Conservation (phyloP, 805 yeast species). For the Pichia heedii region DNA sequence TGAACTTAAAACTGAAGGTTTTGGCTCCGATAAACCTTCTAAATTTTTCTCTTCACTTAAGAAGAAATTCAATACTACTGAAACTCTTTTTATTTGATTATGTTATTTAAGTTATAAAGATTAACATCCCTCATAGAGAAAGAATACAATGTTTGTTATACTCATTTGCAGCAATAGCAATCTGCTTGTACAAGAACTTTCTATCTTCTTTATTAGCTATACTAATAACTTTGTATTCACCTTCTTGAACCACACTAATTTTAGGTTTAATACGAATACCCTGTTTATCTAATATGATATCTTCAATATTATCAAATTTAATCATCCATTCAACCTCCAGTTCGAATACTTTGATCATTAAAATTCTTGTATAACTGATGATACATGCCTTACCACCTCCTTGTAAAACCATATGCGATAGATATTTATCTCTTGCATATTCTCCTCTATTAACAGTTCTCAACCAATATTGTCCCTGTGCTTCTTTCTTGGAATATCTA, state of each 20-base stretch:
- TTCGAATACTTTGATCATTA: conserved; percentile 55
- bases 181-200: conserved; percentile 56
- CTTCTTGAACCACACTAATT: conserved; percentile 22
- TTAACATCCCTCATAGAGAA: conserved; percentile 11
- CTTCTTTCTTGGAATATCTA: conserved; percentile 69
- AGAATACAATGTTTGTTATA: conserved; percentile 47
- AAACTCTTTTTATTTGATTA: background rate
- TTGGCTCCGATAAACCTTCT: conserved; percentile 34
- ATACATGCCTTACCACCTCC: conserved; percentile 73
- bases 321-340: conserved; percentile 67
- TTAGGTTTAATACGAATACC: conserved; percentile 66
- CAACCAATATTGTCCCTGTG: conserved; percentile 92
- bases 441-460: conserved; percentile 77
- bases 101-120: background rate
- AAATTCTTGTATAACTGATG: conserved; percentile 61
- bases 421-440: conserved; percentile 60
- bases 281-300: conserved; percentile 66
- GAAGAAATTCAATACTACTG: conserved; percentile 37
- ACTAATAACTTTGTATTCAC: conserved; percentile 53
- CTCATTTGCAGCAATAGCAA: conserved; percentile 73
- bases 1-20: conserved; percentile 47
- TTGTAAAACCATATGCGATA: conserved; percentile 78
- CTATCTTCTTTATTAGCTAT: conserved; percentile 59
- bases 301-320: conserved; percentile 50
- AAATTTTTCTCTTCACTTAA: conserved; percentile 35